Evolutionary conservation across 176 grass and related monocot genomes (phyloP).

Genomic region (Bromus sterilis): DNA sequence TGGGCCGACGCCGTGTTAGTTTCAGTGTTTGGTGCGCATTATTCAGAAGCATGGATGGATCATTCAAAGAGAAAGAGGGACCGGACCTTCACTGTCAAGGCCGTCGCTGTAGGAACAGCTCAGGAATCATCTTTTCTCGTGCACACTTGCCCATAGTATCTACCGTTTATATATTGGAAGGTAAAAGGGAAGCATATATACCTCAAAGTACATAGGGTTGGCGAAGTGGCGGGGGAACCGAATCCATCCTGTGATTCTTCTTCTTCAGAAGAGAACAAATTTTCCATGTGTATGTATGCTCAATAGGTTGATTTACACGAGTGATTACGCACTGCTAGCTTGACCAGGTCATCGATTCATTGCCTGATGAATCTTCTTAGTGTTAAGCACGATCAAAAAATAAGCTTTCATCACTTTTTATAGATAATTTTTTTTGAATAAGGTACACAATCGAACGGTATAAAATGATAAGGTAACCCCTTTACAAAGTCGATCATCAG

Average conservation of each 20-base stretch:
- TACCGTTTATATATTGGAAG: background rate
- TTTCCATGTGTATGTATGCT: background rate
- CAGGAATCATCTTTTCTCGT: background rate
- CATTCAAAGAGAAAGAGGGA: background rate
- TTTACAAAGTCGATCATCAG: too few relatives aligned
- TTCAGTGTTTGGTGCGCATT: background rate
- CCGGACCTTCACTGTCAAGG: too few relatives aligned
- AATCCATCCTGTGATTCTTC: background rate
- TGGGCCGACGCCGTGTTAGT: background rate
- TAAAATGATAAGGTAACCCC: too few relatives aligned
- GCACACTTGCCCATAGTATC: background rate
- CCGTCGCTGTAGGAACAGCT: slow-evolving; percentile 17
- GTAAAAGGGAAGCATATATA: background rate
- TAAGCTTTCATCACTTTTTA: too few relatives aligned
- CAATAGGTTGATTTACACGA: background rate
- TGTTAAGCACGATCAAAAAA: too few relatives aligned
- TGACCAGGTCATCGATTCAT: background rate
- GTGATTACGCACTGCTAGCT: slow-evolving; percentile 2
- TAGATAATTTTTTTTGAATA: too few relatives aligned
- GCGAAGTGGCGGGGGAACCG: background rate
- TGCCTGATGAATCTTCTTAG: background rate
- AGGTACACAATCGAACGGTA: too few relatives aligned
- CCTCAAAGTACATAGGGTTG: slow-evolving; percentile 9
- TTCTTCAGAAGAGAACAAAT: background rate
- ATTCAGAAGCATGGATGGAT: background rate